A percentile compares a stretch with the other conserved stretches of the same genome.
Evolutionary conservation across 306 rosid genomes (phyloP).

Genomic region (Gastrolobium bilobum): DNA sequence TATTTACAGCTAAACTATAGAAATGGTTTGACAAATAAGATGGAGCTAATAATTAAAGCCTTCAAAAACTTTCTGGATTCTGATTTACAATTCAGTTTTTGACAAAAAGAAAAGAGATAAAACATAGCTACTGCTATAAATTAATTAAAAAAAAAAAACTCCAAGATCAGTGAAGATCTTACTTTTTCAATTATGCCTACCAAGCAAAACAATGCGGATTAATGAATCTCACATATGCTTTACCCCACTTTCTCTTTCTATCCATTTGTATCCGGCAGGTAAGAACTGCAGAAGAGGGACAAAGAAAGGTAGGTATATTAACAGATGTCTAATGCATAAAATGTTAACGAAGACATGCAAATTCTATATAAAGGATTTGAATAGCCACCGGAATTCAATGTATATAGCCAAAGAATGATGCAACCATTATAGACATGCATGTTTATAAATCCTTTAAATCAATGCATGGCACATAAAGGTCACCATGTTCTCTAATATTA

Average conservation of each 20-base stretch:
- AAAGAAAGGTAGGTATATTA: constrained; percentile 32
- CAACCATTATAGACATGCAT: constrained; percentile 20
- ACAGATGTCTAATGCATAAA: constrained; percentile 17
- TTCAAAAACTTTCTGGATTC: constrained; percentile 40
- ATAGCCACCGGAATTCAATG: not conserved
- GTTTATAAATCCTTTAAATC: not conserved
- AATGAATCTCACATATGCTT: constrained; percentile 49
- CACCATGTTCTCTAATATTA: constrained; percentile 9
- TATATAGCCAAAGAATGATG: not conserved
- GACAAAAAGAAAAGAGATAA: constrained; percentile 9
- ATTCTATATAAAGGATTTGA: constrained; percentile 4
- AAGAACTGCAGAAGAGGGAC: constrained; percentile 56
- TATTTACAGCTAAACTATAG: constrained; percentile 25
- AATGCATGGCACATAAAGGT: constrained; percentile 27
- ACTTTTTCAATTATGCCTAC: constrained; percentile 46
- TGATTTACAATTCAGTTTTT: constrained; percentile 58
- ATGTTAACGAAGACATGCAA: constrained; percentile 24
- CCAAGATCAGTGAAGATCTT: constrained; percentile 49
- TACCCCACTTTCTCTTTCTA: constrained; percentile 36
- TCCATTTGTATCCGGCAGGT: constrained; percentile 49
- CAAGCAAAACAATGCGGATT: constrained; percentile 47
- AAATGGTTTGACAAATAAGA: constrained; percentile 33
- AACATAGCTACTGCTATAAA: constrained; percentile 41
- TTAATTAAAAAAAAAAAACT: constrained; percentile 15
- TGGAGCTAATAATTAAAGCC: constrained; percentile 32